Percentiles rank a stretch among this genome's conserved stretches.
Evolutionary conservation across 2,329 filamentous ascomycete species (phyloP).

Genomic region (Fusarium sp.): DNA sequence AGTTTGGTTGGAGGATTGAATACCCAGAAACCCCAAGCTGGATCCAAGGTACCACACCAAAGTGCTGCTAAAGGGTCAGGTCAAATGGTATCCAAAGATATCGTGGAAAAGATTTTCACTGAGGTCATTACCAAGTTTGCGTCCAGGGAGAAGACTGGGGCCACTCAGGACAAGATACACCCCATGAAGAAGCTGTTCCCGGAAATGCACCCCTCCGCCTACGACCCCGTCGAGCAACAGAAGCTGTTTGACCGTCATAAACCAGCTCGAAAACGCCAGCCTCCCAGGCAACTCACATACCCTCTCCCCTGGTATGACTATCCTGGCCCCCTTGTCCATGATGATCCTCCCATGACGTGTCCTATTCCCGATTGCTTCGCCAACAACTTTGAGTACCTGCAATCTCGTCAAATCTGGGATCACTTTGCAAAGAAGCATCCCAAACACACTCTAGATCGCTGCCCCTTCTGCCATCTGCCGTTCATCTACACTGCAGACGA

Average conservation of each 20-base stretch:
- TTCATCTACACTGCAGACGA: background rate
- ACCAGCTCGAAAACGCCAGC: background rate
- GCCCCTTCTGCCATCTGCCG: constrained; percentile 32
- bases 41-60: too few species aligned
- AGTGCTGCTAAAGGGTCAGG: background rate
- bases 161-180: too few species aligned
- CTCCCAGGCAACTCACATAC: constrained; percentile 21
- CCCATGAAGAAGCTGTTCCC: background rate
- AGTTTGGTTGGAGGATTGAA: background rate
- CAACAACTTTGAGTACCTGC: constrained; percentile 3
- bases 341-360: constrained; percentile 25
- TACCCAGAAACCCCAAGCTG: background rate
- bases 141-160: background rate
- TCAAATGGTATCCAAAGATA: background rate
- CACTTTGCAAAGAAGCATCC: constrained; percentile 26
- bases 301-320: constrained; percentile 33
- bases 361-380: background rate
- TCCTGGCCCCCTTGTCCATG: background rate
- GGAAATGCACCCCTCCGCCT: background rate
- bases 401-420: constrained; percentile 17
- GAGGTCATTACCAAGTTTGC: background rate
- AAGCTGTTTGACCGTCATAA: background rate
- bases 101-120: background rate
- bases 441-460: background rate
- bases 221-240: background rate